phyloP scores from a whole-genome alignment of 805 yeast species.

The Grigorovia jiainica region DNA sequence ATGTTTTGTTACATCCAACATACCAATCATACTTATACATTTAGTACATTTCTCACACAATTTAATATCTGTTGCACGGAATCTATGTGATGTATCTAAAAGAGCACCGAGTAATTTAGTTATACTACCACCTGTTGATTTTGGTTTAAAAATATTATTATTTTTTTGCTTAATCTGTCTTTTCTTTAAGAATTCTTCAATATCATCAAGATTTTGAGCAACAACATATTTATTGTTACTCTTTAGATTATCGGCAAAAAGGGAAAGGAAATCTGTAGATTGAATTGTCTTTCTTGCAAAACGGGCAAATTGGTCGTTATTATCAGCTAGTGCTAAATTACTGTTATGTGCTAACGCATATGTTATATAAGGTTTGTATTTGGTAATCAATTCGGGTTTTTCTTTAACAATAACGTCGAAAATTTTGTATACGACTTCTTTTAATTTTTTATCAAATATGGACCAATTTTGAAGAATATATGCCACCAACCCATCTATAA shows the following conservation, averaged over 20 bases:
- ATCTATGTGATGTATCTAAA: constrained; percentile 48
- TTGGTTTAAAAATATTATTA: constrained; percentile 2
- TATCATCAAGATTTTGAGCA: constrained; percentile 59
- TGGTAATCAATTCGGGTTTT: constrained; percentile 11
- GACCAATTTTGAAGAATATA: constrained; percentile 62
- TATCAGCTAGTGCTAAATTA: constrained; percentile 40
- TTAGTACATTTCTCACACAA: constrained; percentile 55
- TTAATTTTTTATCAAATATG: constrained; percentile 39
- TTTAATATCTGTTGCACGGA: constrained; percentile 36
- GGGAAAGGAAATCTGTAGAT: constrained; percentile 17
- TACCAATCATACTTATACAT: constrained; percentile 70
- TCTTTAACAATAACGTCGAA: constrained; percentile 29
- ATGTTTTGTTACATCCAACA: constrained; percentile 55
- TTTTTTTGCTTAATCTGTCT: constrained; percentile 29
- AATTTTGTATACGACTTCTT: constrained; percentile 42
- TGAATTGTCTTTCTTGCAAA: constrained; percentile 27
- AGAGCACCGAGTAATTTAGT: constrained; percentile 43
- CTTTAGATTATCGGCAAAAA: constrained; percentile 20
- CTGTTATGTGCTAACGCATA: constrained; percentile 59
- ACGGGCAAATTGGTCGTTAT: constrained; percentile 43
- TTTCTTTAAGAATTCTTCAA: constrained; percentile 42
- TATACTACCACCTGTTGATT: constrained; percentile 19
- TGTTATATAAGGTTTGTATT: constrained; percentile 39
- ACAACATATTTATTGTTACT: constrained; percentile 46
- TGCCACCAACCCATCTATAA: constrained; percentile 68